A percentile compares a stretch with the other conserved stretches of the same genome.
These are phyloP conservation scores for Zygosaccharomyces pseudobailii DNA, from an alignment of 1,139 yeast species.

Conservation along the genomic window DNA sequence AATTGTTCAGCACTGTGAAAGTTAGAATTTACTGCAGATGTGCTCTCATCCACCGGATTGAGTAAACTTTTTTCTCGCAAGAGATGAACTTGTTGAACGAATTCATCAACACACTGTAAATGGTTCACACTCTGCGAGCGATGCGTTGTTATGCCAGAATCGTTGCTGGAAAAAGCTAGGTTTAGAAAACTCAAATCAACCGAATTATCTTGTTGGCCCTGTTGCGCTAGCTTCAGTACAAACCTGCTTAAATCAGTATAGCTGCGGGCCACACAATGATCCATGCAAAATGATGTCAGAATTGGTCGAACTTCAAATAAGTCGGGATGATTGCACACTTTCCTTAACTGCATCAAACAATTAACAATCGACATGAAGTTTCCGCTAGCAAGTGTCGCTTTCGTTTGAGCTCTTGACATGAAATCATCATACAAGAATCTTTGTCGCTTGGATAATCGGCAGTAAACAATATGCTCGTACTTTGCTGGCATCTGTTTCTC, in stretches of 20 bases:
- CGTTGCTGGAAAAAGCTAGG: slow-evolving; percentile 50
- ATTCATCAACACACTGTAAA: slow-evolving; percentile 45
- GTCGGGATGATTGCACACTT: slow-evolving; percentile 97
- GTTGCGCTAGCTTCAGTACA: slow-evolving; percentile 40
- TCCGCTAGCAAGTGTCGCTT: slow-evolving; percentile 89
- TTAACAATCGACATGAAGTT: slow-evolving; percentile 92
- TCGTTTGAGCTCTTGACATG: slow-evolving; percentile 94
- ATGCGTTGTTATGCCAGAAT: slow-evolving; percentile 42
- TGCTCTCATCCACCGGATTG: slow-evolving; percentile 23
- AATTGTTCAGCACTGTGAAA: slow-evolving; percentile 49
- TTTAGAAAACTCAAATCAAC: slow-evolving; percentile 59
- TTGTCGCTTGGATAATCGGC: slow-evolving; percentile 89
- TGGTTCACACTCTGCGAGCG: slow-evolving; percentile 44
- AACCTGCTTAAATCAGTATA: slow-evolving; percentile 44
- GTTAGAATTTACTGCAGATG: slow-evolving; percentile 15
- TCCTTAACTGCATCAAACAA: slow-evolving; percentile 95
- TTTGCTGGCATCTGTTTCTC: slow-evolving; percentile 99
- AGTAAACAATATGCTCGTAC: slow-evolving; percentile 89
- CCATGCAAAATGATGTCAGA: slow-evolving; percentile 79
- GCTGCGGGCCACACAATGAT: slow-evolving; percentile 53
- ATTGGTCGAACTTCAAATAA: slow-evolving; percentile 94
- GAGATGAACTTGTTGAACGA: slow-evolving; percentile 42
- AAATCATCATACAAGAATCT: slow-evolving; percentile 91
- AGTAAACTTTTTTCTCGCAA: slow-evolving; percentile 32
- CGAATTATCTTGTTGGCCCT: slow-evolving; percentile 27